Evolutionary conservation across 2,329 filamentous ascomycete genomes (phyloP).

Genomic region (Ophiostoma pallidulum): DNA sequence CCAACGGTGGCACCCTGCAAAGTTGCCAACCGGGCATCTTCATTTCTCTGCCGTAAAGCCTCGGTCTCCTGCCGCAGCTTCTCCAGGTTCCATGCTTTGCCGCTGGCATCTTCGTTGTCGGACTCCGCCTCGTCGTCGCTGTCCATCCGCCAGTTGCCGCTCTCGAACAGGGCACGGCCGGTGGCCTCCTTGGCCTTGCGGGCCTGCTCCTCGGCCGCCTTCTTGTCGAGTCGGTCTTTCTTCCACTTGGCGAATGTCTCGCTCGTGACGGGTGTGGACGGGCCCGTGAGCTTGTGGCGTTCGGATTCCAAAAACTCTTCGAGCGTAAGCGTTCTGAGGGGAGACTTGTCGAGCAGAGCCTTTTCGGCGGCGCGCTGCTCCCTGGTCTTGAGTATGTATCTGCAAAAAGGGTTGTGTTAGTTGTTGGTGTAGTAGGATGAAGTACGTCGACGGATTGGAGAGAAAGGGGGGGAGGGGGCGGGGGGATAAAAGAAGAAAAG

Average conservation of each 20-base stretch:
- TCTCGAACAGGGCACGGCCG: slow-evolving; percentile 89
- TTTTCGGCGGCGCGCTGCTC: slow-evolving; percentile 94
- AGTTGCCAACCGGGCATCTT: slow-evolving; percentile 56
- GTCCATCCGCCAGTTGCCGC: slow-evolving; percentile 75
- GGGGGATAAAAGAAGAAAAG: not conserved
- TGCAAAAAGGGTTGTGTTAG: slow-evolving; percentile 35
- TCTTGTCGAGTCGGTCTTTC: slow-evolving; percentile 87
- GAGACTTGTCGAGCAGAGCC: slow-evolving; percentile 89
- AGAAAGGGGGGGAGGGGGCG: too few relatives aligned
- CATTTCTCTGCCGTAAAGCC: slow-evolving; percentile 59
- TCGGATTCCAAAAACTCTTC: slow-evolving; percentile 97
- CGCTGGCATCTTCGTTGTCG: slow-evolving; percentile 45
- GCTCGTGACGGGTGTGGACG: slow-evolving; percentile 82
- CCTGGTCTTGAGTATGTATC: slow-evolving; percentile 94
- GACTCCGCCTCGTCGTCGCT: slow-evolving; percentile 53
- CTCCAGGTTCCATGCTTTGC: slow-evolving; percentile 64
- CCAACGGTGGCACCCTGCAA: slow-evolving; percentile 10
- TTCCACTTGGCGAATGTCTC: slow-evolving; percentile 97
- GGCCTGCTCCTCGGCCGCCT: slow-evolving; percentile 85
- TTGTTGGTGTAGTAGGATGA: too few relatives aligned
- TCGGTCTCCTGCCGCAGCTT: slow-evolving; percentile 81
- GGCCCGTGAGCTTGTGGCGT: slow-evolving; percentile 87
- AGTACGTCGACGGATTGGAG: too few relatives aligned
- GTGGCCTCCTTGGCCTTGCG: slow-evolving; percentile 90
- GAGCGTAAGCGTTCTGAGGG: slow-evolving; percentile 84